Percentiles rank a stretch among this genome's conserved stretches.
These are phyloP conservation scores for Zelonia costaricensis DNA, from an alignment of 208 protist genomes.

Conservation along the genomic window DNA sequence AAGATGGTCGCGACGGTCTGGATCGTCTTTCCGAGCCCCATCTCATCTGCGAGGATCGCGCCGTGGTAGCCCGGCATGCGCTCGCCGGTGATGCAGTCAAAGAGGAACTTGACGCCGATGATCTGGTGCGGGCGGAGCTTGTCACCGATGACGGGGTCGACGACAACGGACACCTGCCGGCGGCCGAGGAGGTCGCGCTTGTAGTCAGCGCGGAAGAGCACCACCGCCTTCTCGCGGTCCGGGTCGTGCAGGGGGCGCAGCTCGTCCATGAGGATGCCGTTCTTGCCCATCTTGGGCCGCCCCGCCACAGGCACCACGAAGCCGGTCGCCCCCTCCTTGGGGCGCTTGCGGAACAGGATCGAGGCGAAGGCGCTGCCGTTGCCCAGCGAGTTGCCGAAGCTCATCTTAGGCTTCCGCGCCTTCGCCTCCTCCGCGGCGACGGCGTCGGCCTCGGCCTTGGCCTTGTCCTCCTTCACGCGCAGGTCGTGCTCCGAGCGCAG, in stretches of 20 bases:
- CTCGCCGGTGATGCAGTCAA: conserved; percentile 90
- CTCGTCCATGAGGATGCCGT: conserved; percentile 57
- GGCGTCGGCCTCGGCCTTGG: conserved; percentile 69
- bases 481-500: conserved; percentile 81
- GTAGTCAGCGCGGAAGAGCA: conserved; percentile 91
- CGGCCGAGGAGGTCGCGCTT: conserved; percentile 83
- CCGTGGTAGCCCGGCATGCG: conserved; percentile 90
- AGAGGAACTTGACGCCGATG: conserved; percentile 92
- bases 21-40: conserved; percentile 97
- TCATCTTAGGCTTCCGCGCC: conserved; percentile 63
- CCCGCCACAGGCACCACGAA: conserved; percentile 82
- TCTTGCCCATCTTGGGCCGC: conserved; percentile 66
- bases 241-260: conserved; percentile 80
- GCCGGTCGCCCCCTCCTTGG: conserved; percentile 66
- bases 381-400: conserved; percentile 56
- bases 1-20: conserved; percentile 94
- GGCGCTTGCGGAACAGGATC: conserved; percentile 66
- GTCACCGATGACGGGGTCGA: conserved; percentile 91
- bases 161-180: conserved; percentile 87
- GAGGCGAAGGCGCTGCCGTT: conserved; percentile 44
- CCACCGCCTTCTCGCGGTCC: conserved; percentile 73
- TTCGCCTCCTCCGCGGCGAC: conserved; percentile 48
- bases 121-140: conserved; percentile 91
- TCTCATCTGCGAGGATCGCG: conserved; percentile 94
- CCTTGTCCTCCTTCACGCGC: conserved; percentile 80